phyloP scores from a whole-genome alignment of 1,139 yeast genomes.

The Taiozyma sp. region DNA sequence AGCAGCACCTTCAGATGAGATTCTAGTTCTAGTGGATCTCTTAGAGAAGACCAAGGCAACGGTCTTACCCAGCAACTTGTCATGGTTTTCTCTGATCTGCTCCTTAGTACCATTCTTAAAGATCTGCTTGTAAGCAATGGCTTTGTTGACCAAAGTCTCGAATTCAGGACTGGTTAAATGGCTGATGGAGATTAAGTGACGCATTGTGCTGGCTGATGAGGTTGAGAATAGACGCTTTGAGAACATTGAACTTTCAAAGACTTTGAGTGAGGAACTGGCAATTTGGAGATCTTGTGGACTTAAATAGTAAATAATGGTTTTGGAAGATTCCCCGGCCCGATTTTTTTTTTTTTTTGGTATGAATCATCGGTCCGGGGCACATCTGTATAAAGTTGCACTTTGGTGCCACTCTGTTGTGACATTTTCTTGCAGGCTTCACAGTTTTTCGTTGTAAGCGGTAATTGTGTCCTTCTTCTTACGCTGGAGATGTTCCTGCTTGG shows the following conservation, averaged over 20 bases:
- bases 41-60: constrained; percentile 83
- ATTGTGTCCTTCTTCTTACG: background rate
- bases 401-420: too few species aligned
- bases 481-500: background rate
- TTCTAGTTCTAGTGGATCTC: constrained; percentile 92
- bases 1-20: constrained; percentile 93
- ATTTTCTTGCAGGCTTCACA: too few species aligned
- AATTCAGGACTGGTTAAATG: constrained; percentile 73
- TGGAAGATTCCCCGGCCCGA: too few species aligned
- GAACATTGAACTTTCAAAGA: constrained; percentile 1
- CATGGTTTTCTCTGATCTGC: constrained; percentile 43
- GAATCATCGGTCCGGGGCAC: constrained; percentile 1
- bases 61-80: constrained; percentile 70
- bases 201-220: constrained; percentile 28
- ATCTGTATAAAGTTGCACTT: background rate
- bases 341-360: background rate
- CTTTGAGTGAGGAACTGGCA: background rate
- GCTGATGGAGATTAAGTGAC: constrained; percentile 77
- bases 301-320: background rate
- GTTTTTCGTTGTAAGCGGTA: background rate
- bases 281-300: background rate
- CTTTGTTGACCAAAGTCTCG: constrained; percentile 60
- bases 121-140: constrained; percentile 52
- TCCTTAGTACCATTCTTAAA: constrained; percentile 46
- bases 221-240: constrained; percentile 7